Evolutionary conservation across 352 stramenopile genomes (phyloP), one percentile per base, ranked within the genome.

Genomic region (Globisporangium uncinulatum): DNA sequence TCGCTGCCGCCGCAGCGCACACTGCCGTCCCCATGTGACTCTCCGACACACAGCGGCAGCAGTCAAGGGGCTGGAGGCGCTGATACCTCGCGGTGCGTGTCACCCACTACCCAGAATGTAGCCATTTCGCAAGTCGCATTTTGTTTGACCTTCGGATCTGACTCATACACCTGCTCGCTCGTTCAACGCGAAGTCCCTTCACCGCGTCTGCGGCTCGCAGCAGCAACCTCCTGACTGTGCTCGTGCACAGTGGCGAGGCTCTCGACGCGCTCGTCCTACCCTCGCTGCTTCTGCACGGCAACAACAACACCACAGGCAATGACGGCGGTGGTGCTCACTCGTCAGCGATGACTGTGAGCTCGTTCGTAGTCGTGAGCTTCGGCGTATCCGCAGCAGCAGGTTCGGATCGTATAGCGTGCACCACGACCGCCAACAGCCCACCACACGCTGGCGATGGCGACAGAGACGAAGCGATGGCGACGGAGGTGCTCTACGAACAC

Each of bases 201-300:
- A 81, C 71, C 49, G 75, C 70, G 1, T 71, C 73, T 0, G 74
- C 63, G 4, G 55, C 59, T 10, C 65, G 65, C n/a, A 66, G 49
- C 34, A 73, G 73, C 41, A 67, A 65, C 8, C 59, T 86, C 21
- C 47, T 90, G 53, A 63, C 65, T 3, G 68, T 90, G 61, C 71
- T 79, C 11, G 74, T 90, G 56, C 77, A 79, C 51, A 73, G 66
- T 34, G 79, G 74, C 15, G 65, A 77, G 34, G 54, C 76, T 11
- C 34, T 87, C 14, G 63, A 65, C 55, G 51, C 55, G 31, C 20
- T 62, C 37, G 19, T 15, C 37, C 24, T 29, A 29, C 37, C 42
- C 17, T 10, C 42, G 6, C n/a, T 47, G 43, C 20, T 8, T 29
- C 19, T 4, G n/a, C 43, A 48, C 9, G n/a, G 6, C 7, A 11